Conservation (phyloP, 1,139 yeast species). For the Yamadazyma mexicana region DNA sequence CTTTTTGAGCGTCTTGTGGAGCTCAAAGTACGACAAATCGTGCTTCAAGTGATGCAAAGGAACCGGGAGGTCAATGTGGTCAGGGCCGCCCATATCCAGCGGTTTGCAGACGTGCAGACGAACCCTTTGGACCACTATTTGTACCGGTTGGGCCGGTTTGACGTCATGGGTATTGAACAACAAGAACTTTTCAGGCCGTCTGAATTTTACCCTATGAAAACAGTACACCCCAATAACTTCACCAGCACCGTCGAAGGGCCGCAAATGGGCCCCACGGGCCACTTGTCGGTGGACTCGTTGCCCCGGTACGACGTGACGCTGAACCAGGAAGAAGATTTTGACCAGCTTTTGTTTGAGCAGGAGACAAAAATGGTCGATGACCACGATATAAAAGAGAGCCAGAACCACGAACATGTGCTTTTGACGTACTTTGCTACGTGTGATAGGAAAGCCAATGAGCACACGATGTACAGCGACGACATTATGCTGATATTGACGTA, state of each 20-base stretch:
- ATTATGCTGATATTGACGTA: constrained; percentile 10
- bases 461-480: constrained; percentile 12
- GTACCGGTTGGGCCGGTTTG: constrained; percentile 6
- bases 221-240: not conserved
- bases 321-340: constrained; percentile 8
- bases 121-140: constrained; percentile 7
- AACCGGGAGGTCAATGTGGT: not conserved
- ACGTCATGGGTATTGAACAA: constrained; percentile 4
- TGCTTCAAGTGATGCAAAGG: not conserved
- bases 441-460: constrained; percentile 11
- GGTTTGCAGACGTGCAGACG: not conserved
- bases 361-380: constrained; percentile 17
- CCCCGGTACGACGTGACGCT: constrained; percentile 7
- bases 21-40: not conserved
- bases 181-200: constrained; percentile 4
- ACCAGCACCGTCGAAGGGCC: not conserved
- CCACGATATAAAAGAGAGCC: constrained; percentile 19
- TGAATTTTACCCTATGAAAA: not conserved
- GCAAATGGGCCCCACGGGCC: not conserved
- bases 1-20: constrained; percentile 1
- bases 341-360: constrained; percentile 7
- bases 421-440: constrained; percentile 17
- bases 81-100: not conserved
- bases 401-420: constrained; percentile 22
- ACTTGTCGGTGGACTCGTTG: constrained; percentile 8